Base-by-base conservation (phyloP, 257 asterid genomes). In the Primulina eburnea region DNA sequence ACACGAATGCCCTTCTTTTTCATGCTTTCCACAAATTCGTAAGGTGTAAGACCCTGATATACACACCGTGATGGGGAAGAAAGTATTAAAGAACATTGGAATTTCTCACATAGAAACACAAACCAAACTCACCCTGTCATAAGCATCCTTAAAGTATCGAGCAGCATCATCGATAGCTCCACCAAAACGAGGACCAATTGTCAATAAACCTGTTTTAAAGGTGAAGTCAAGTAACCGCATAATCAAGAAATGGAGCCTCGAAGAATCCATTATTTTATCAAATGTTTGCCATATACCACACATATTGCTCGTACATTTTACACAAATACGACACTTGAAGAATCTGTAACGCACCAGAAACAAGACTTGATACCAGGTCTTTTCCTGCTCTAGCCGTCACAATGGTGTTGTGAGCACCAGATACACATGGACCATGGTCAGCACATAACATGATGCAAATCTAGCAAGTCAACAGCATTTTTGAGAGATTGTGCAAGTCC, bases 111-210 rank as follows among this genome's bases (percentile, higher is more conserved):
- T 32, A 78, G 59, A 74, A 71, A 62, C 72, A 64, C 26, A 68
- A 56, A 64, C 68, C 24, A 65, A 68, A 73, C 90, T 77, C 60
- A 88, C 97, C 86, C 78, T 83, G 69, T 94, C 99, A 72, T 86
- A 91, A 65, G 99, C 99, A 87, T 94, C 99, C 88, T 94, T 94
- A 73, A 94, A 94, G 81, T 89, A 94, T 33, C 97, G 95, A 71
- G 99, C 99, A 73, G 99, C 99, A 78, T 91, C 99, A 71, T 94
- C 99, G 69, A 94, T 79, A 75, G 99, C 99, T 58, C 99, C 99
- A 70, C 99, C 99, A 73, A 94, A 94, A 79, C 99, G 90, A 7
- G 99, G 99, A 78, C 99, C 99, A 76, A 94, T 94, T 56, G 99
- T 94, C 77, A 94, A 67, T 76, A 94, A 82, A 76, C 99, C 99